Conservation (phyloP, 306 rosid species). For the Rubus idaeus region DNA sequence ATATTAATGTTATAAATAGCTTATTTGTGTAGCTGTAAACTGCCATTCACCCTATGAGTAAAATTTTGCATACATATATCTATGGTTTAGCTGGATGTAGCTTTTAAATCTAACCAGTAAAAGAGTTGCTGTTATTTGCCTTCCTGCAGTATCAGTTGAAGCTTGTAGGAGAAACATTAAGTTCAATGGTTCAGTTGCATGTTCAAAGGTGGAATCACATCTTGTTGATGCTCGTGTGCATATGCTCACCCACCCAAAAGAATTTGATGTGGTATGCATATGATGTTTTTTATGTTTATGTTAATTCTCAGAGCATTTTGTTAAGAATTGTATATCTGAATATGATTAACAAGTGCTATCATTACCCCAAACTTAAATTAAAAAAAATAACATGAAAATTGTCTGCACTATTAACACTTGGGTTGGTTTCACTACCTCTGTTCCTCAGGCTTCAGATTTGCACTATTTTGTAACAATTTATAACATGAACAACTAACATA, state of each 20-base stretch:
- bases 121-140: constrained; percentile 11
- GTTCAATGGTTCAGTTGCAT: constrained; percentile 90
- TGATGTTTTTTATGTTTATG: constrained; percentile 15
- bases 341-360: not conserved
- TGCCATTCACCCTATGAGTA: not conserved
- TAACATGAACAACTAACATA: constrained; percentile 10
- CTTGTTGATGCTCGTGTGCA: constrained; percentile 93
- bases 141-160: constrained; percentile 74
- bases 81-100: not conserved
- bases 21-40: not conserved
- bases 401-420: not conserved
- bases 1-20: not conserved
- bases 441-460: not conserved
- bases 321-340: not conserved
- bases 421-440: not conserved
- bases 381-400: not conserved
- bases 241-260: constrained; percentile 92
- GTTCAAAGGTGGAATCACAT: constrained; percentile 88
- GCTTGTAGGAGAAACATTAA: constrained; percentile 94
- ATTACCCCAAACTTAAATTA: not conserved
- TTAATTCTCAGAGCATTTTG: not conserved
- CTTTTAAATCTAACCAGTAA: constrained; percentile 27
- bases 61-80: not conserved
- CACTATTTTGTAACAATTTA: not conserved
- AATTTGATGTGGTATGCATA: constrained; percentile 84